A percentile compares a stretch with the other conserved stretches of the same genome.
Conservation (phyloP, 2,329 filamentous ascomycete species). For the Mycosphaerella sp. region DNA sequence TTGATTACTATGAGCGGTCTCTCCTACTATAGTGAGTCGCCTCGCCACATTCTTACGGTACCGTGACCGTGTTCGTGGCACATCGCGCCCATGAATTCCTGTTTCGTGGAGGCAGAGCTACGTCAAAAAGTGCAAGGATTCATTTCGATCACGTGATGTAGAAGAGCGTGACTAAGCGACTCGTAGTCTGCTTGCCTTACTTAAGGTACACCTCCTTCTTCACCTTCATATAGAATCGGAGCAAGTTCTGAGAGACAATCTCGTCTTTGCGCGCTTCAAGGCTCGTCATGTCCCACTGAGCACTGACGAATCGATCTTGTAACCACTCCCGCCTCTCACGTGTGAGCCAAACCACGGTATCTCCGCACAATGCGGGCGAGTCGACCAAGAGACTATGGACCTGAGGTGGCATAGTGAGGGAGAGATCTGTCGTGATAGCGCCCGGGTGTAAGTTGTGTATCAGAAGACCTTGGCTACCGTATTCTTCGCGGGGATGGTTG, state of each 20-base stretch:
- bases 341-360: constrained; percentile 31
- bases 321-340: constrained; percentile 37
- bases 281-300: constrained; percentile 36
- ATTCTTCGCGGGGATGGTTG: constrained; percentile 43
- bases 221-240: too few species aligned
- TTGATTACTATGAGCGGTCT: background rate
- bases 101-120: constrained; percentile 2
- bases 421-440: constrained; percentile 41
- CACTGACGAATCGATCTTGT: constrained; percentile 35
- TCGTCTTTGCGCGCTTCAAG: too few species aligned
- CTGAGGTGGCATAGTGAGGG: constrained; percentile 30
- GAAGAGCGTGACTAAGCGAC: background rate
- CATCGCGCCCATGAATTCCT: constrained; percentile 3
- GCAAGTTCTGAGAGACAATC: too few species aligned
- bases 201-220: too few species aligned
- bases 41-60: constrained; percentile 9
- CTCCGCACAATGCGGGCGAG: constrained; percentile 30
- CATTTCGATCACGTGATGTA: background rate
- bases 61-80: constrained; percentile 8
- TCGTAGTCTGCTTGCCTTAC: too few species aligned
- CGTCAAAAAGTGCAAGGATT: constrained; percentile 6
- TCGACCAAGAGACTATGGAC: constrained; percentile 26
- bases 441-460: constrained; percentile 45
- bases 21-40: background rate
- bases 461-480: constrained; percentile 40